Evolutionary conservation across 148 eudicot species (phyloP), one percentile per base, ranked within the genome.

Genomic region (Rhododendron griersonianum): DNA sequence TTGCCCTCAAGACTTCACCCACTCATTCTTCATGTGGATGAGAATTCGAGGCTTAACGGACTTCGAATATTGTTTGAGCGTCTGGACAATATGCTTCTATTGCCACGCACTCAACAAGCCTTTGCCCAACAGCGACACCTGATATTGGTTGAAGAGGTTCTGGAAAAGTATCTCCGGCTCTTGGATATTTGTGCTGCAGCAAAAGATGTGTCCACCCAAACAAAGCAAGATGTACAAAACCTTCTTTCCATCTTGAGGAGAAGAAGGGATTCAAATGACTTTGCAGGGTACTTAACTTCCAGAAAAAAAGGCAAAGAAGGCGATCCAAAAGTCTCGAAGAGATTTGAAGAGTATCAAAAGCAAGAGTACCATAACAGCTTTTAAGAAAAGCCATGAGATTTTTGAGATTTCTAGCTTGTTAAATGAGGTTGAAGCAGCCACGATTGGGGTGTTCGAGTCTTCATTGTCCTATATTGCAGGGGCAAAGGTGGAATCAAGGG

Each of bases 111-210:
- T 15, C 88, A 86, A 28, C 85, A 84, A 84, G 35, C 81, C 48
- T 63, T 86, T 11, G 7, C 51, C 73, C 69, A 50, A 21, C 61
- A 57, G 30, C 30, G 73, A 44, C n/a, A 48, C 8, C 18, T 4
- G 47, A 53, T 55, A 55, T 67, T 45, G 51, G 78, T 78, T 2
- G 85, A 86, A 37, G 89, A 83, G 35, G 85, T 59, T 0, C 85
- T 89, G 67, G 91, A 91, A 67, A 90, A 91, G 45, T 88, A 91
- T 81, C 79, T 93, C 9, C 84, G 82, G 84, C 87, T 93, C 57
- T 85, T 93, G 57, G 95, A 91, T 86, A 80, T 86, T 21, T 91
- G 93, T 89, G 86, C 88, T 2, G 79, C 83, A 11, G 86, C 92
- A 47, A 88, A 87, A 87, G 92, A 91, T 30, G 87, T 84, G 65